phyloP scores from a whole-genome alignment of 148 eudicot species.

The Tetragonia tetragonoides region DNA sequence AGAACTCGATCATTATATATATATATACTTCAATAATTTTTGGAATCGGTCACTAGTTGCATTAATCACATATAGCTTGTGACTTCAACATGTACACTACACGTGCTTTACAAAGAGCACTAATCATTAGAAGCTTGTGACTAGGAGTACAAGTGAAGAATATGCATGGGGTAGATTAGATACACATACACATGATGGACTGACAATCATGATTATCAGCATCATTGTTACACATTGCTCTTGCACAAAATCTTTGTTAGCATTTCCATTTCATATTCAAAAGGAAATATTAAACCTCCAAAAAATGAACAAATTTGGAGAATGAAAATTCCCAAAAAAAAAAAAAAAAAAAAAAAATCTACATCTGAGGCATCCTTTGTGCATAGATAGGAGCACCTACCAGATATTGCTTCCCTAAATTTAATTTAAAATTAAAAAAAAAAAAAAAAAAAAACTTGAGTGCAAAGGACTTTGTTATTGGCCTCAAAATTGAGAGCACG shows the following conservation, averaged over 20 bases:
- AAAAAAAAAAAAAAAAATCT: background rate
- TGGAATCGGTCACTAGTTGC: too few relatives aligned
- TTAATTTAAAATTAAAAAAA: background rate
- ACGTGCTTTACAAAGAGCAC: slow-evolving; percentile 1
- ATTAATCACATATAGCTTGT: background rate
- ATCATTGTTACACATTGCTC: background rate
- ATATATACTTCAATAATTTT: too few relatives aligned
- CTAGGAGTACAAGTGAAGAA: background rate
- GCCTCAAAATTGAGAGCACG: slow-evolving; percentile 1
- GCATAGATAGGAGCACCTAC: background rate
- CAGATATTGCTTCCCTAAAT: too few relatives aligned
- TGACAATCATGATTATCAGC: background rate
- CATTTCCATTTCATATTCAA: background rate
- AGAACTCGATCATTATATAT: too few relatives aligned
- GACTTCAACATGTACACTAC: background rate
- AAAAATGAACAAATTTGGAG: background rate
- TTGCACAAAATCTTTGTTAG: background rate
- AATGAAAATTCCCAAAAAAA: background rate
- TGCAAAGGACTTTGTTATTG: background rate
- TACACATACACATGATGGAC: background rate
- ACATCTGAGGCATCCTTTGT: background rate
- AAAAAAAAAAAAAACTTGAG: background rate
- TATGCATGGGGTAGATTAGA: slow-evolving; percentile 5
- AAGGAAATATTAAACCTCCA: background rate
- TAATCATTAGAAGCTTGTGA: background rate